phyloP scores from a whole-genome alignment of 495 filamentous ascomycete species.

The Penicillium lividum region DNA sequence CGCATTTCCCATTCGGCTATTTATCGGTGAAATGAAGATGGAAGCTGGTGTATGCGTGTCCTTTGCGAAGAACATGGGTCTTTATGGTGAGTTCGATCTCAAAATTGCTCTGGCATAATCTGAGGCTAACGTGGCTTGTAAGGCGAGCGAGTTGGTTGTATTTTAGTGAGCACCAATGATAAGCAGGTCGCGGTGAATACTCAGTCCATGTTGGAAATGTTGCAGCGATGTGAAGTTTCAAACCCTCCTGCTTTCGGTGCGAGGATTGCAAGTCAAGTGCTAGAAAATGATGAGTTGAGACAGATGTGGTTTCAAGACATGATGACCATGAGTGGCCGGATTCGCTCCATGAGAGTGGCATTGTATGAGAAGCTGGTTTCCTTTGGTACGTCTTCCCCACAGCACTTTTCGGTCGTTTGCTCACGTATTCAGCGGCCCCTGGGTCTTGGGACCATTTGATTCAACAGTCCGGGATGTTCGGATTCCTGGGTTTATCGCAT shows the following conservation, averaged over 20 bases:
- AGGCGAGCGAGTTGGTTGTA: constrained; percentile 36
- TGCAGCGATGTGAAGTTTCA: constrained; percentile 42
- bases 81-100: constrained; percentile 35
- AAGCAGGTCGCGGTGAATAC: constrained; percentile 24
- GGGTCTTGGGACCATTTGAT: constrained; percentile 41
- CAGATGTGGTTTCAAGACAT: constrained; percentile 43
- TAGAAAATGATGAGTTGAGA: constrained; percentile 25
- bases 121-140: not conserved
- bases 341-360: constrained; percentile 34
- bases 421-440: constrained; percentile 23
- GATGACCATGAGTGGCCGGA: constrained; percentile 39
- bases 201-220: constrained; percentile 32
- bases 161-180: constrained; percentile 17
- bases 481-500: constrained; percentile 34
- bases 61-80: constrained; percentile 52
- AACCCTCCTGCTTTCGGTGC: constrained; percentile 45
- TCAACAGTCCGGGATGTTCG: constrained; percentile 45
- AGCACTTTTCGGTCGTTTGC: not conserved
- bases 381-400: constrained; percentile 11
- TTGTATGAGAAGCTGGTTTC: constrained; percentile 29
- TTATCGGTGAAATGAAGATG: constrained; percentile 29
- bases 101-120: not conserved
- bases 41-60: constrained; percentile 38
- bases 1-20: constrained; percentile 44
- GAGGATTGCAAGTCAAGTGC: constrained; percentile 36